Percentiles rank a stretch among this genome's conserved stretches.
Conservation (phyloP, 1,139 yeast genomes). For the Hansenula lynferdii region DNA sequence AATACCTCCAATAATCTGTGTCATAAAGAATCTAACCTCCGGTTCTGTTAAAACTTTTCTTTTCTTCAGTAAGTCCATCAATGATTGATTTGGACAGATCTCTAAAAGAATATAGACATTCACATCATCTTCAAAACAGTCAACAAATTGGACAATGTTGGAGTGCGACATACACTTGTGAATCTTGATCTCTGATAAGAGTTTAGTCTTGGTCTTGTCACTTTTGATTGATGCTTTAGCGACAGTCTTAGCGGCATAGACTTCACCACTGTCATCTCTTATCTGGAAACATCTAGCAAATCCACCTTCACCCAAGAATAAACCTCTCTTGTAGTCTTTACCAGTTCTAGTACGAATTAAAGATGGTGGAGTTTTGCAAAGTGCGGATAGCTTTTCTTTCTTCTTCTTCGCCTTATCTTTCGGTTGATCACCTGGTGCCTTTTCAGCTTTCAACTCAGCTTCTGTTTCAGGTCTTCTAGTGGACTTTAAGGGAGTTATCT, state of each 20-base stretch:
- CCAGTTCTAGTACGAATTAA: slow-evolving; percentile 84
- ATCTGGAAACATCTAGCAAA: slow-evolving; percentile 98
- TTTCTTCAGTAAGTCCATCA: slow-evolving; percentile 86
- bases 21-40: slow-evolving; percentile 86
- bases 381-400: slow-evolving; percentile 80
- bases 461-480: slow-evolving; percentile 19
- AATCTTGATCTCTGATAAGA: slow-evolving; percentile 89
- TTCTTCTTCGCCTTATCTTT: slow-evolving; percentile 45
- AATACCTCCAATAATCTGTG: slow-evolving; percentile 91
- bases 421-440: slow-evolving; percentile 10
- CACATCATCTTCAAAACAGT: slow-evolving; percentile 92
- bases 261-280: slow-evolving; percentile 80
- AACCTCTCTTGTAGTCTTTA: slow-evolving; percentile 86
- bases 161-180: slow-evolving; percentile 89
- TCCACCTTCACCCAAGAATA: slow-evolving; percentile 95
- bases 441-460: slow-evolving; percentile 12
- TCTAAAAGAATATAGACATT: slow-evolving; percentile 91
- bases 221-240: slow-evolving; percentile 92
- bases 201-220: slow-evolving; percentile 86
- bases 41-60: slow-evolving; percentile 84
- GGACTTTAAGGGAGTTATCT: slow-evolving; percentile 23
- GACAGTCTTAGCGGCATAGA: slow-evolving; percentile 95
- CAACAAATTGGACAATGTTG: slow-evolving; percentile 85
- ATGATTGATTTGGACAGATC: slow-evolving; percentile 88
- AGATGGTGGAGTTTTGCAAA: slow-evolving; percentile 94